phyloP scores from a whole-genome alignment of 192 early-diverging fungal species.

The Pilaira anomala region DNA sequence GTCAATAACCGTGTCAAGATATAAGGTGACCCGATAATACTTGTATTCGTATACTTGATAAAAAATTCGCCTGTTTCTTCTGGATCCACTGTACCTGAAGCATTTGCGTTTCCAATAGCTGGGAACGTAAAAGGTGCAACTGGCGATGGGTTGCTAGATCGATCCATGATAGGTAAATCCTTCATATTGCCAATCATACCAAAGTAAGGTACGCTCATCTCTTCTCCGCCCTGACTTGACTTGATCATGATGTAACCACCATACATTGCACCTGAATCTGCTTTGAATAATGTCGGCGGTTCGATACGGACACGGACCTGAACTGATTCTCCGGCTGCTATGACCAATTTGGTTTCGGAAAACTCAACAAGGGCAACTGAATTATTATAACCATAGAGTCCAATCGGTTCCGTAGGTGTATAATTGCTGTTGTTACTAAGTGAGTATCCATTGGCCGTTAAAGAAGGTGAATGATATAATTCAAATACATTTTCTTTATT shows the following conservation, averaged over 20 bases:
- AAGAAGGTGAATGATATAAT: slow-evolving; percentile 33
- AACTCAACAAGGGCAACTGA: slow-evolving; percentile 5
- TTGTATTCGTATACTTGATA: neutral
- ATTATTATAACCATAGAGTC: slow-evolving; percentile 1
- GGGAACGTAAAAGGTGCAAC: slow-evolving; percentile 28
- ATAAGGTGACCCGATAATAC: neutral
- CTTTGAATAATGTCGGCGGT: slow-evolving; percentile 29
- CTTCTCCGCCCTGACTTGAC: slow-evolving; percentile 9
- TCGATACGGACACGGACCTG: slow-evolving; percentile 8
- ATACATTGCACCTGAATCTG: slow-evolving; percentile 31
- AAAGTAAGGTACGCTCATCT: slow-evolving; percentile 43
- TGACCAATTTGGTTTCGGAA: neutral
- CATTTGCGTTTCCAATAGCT: slow-evolving; percentile 11
- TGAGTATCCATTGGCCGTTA: slow-evolving; percentile 38
- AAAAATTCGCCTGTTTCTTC: neutral
- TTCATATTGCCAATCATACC: slow-evolving; percentile 42
- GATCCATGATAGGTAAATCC: slow-evolving; percentile 39
- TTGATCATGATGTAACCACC: slow-evolving; percentile 37
- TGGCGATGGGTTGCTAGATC: neutral
- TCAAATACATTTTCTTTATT: slow-evolving; percentile 22
- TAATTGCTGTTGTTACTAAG: neutral
- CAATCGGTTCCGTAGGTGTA: slow-evolving; percentile 19
- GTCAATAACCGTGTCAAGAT: slow-evolving; percentile 22
- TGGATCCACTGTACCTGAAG: neutral
- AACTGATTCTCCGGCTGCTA: slow-evolving; percentile 4